Evolutionary conservation across 208 protist species (phyloP).

Genomic region (Acanthamoeba castellanii): DNA sequence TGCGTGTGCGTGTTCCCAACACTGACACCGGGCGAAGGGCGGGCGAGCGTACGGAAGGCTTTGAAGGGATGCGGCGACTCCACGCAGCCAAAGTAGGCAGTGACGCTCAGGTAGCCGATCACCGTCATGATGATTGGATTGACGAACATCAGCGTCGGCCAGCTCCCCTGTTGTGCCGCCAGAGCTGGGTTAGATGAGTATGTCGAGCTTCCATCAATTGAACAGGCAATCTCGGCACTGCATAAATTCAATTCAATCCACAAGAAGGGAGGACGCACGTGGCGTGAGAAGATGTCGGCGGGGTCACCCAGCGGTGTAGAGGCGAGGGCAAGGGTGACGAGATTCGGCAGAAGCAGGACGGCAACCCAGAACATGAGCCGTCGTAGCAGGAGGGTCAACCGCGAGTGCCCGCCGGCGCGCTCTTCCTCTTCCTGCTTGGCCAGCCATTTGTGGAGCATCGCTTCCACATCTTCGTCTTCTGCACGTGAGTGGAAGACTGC

Average conservation of each 20-base stretch:
- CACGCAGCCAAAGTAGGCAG: slow-evolving; percentile 11
- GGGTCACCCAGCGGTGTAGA: neutral
- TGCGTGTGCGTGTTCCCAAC: too few relatives aligned
- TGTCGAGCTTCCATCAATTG: neutral
- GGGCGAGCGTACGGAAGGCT: neutral
- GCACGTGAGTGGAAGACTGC: neutral
- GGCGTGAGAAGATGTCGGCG: neutral
- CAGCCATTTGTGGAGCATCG: neutral
- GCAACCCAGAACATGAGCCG: neutral
- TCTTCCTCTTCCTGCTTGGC: neutral
- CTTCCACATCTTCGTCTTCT: neutral
- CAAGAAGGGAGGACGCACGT: neutral
- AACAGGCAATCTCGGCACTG: neutral
- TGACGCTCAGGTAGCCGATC: slow-evolving; percentile 48
- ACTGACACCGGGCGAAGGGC: too few relatives aligned
- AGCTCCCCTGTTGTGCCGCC: neutral
- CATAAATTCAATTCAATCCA: neutral
- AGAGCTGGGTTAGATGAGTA: neutral
- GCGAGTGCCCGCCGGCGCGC: neutral
- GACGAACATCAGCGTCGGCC: slow-evolving; percentile 42
- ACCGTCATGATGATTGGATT: slow-evolving; percentile 59
- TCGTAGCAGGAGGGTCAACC: neutral
- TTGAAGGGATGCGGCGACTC: neutral
- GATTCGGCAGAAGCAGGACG: neutral
- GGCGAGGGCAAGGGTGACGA: neutral